Percentiles rank a stretch among this genome's conserved stretches.
Conservation (phyloP, 2,329 filamentous ascomycete species). For the Trichoderma brevicompactum region DNA sequence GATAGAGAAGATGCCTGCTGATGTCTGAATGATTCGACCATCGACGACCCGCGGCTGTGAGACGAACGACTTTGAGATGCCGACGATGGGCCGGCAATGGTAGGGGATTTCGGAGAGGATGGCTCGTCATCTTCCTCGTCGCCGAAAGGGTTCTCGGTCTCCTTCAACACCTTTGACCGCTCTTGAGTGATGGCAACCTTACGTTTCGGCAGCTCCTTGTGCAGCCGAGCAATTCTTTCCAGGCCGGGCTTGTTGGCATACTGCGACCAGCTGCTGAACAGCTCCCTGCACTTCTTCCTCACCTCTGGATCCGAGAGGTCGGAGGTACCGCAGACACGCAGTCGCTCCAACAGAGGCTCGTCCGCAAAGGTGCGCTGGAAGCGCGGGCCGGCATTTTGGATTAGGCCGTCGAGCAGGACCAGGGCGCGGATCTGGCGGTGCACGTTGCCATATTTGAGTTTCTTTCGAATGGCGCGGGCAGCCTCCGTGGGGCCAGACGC, state of each 20-base stretch:
- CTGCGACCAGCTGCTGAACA: conserved; percentile 88
- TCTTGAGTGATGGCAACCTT: conserved; percentile 77
- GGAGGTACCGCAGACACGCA: conserved; percentile 85
- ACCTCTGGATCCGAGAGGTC: conserved; percentile 83
- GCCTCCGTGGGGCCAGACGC: conserved; percentile 84
- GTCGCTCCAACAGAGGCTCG: conserved; percentile 86
- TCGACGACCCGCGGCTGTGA: conserved; percentile 31
- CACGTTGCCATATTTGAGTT: conserved; percentile 96
- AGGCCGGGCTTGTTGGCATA: conserved; percentile 84
- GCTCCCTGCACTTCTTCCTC: conserved; percentile 81
- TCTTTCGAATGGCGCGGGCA: conserved; percentile 91
- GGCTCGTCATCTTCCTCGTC: conserved; percentile 65
- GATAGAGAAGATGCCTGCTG: conserved; percentile 1
- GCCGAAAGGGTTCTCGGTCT: conserved; percentile 75
- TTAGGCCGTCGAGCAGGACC: conserved; percentile 86
- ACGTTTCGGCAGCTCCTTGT: conserved; percentile 67
- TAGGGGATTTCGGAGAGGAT: conserved; percentile 37
- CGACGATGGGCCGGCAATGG: conserved; percentile 32
- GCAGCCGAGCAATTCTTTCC: conserved; percentile 76
- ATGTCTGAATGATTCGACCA: conserved; percentile 20
- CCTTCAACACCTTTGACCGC: conserved; percentile 79
- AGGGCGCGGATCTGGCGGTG: conserved; percentile 90
- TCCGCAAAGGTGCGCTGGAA: conserved; percentile 90
- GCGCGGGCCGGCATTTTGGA: conserved; percentile 87
- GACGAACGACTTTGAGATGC: conserved; percentile 32